These are phyloP conservation scores for Tolypocladium nubicola DNA, from an alignment of 2,329 filamentous ascomycete species.

Conservation along the genomic window DNA sequence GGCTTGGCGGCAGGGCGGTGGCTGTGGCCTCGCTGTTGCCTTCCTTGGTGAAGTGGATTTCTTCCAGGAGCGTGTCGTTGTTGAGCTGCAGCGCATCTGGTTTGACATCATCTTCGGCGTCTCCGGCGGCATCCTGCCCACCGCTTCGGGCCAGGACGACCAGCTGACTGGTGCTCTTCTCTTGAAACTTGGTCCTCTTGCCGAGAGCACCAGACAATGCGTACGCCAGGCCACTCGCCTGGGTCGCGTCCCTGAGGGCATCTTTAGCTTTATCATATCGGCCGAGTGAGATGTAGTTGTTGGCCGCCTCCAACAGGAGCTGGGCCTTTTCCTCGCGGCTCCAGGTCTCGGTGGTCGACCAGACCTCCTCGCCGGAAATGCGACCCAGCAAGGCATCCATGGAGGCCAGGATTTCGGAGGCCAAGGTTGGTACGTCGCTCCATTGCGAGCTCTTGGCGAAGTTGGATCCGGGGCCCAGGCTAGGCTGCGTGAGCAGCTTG, in stretches of 20 bases:
- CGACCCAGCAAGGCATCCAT: constrained; percentile 30
- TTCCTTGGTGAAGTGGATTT: constrained; percentile 64
- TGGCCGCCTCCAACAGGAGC: constrained; percentile 73
- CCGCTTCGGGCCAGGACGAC: constrained; percentile 80
- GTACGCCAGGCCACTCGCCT: constrained; percentile 63
- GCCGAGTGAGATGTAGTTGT: constrained; percentile 76
- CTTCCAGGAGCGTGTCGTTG: constrained; percentile 85
- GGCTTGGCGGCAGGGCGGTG: constrained; percentile 41
- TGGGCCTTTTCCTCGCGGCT: constrained; percentile 45
- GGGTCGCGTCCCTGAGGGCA: constrained; percentile 58
- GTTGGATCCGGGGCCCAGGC: constrained; percentile 39
- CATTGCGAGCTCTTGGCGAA: constrained; percentile 47
- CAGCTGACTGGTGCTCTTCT: constrained; percentile 74
- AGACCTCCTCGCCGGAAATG: constrained; percentile 25
- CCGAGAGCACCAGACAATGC: constrained; percentile 78
- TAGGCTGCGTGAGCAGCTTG: constrained; percentile 48
- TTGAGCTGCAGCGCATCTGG: constrained; percentile 72
- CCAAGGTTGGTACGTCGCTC: constrained; percentile 48
- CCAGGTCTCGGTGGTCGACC: constrained; percentile 26
- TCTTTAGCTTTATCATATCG: constrained; percentile 64
- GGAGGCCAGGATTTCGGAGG: constrained; percentile 33
- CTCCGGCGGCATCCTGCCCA: constrained; percentile 13
- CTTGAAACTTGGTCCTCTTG: constrained; percentile 72
- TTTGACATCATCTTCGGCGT: constrained; percentile 17
- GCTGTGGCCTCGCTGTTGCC: constrained; percentile 25